Evolutionary conservation across 192 early-diverging fungal species (phyloP), one percentile per base, ranked within the genome.

Genomic region (Coemansia sp.): DNA sequence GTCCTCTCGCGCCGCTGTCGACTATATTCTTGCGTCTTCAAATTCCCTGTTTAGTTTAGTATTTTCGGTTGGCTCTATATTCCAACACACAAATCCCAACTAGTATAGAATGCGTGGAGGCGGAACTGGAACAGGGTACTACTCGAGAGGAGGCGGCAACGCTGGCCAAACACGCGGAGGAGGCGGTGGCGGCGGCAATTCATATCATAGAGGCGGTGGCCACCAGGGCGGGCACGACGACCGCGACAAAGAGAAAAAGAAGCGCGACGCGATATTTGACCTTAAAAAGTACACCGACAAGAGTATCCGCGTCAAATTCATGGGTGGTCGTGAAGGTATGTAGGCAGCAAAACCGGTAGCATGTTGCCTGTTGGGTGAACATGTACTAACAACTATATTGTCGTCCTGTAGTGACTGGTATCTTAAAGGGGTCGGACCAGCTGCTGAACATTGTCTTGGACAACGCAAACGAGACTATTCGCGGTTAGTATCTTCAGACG

Each of bases 371-470:
- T n/a, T n/a, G n/a, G n/a, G n/a, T n/a, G n/a, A 53, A 27, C 27
- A 31, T n/a, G 14, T 29, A 53, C 50, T 59, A 59, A 34, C 35
- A 39, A 41, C n/a, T n/a, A 21, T 46, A 46, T 19, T 6, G 45
- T 21, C 19, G n/a, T 17, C 36, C 21, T 67, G 36, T 78, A 98
- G 97, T 98, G 36, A 87, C 89, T 17, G 95, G 97, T 39, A 87
- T 87, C 14, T 83, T 99, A 46, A 96, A 96, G 82, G 95, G 95
- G 16, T 95, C 89, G 62, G 97, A 99, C 78, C 95, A 87, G 39
- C 86, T 99, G 48, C 75, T 93, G 61, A 99, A 99, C 78, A 87
- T 99, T 50, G 95, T 99, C 6, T 80, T 99, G 57, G 95, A 99
- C 75, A 89, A 98, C 34, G 93, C 94, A 0, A 89, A 90, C 39